Evolutionary conservation across 176 grass and related monocot genomes (phyloP).

Genomic region (Carex littledalei): DNA sequence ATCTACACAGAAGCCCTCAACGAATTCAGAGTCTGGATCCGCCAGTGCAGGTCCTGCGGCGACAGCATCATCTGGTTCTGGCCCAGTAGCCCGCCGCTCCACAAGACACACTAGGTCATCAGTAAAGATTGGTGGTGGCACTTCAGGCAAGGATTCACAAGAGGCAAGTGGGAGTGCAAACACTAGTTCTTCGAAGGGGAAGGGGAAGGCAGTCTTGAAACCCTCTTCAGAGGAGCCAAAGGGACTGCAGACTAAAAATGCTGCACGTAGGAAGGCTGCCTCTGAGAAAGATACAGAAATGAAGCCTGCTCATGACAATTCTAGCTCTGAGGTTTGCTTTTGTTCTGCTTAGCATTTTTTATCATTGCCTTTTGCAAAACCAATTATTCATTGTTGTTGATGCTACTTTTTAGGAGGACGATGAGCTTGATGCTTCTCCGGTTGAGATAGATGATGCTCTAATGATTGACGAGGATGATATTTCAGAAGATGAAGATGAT

Average conservation of each 20-base stretch:
- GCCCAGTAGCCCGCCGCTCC: conserved; percentile 34
- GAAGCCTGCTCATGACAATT: conserved; percentile 44
- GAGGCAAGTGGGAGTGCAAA: conserved; percentile 41
- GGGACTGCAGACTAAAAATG: conserved; percentile 65
- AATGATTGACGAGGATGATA: conserved; percentile 82
- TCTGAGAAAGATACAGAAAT: conserved; percentile 61
- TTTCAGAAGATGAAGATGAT: conserved; percentile 79
- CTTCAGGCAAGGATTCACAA: conserved; percentile 42
- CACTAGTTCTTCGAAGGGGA: conserved; percentile 49
- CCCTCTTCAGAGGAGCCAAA: conserved; percentile 37
- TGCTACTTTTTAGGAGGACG: conserved; percentile 41
- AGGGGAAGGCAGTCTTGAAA: conserved; percentile 81
- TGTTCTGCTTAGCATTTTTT: conserved; percentile 5
- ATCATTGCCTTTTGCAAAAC: not conserved
- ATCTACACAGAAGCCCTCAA: conserved; percentile 38
- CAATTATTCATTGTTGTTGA: conserved; percentile 7
- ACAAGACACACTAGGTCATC: conserved; percentile 55
- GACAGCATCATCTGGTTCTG: conserved; percentile 32
- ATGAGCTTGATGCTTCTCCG: conserved; percentile 60
- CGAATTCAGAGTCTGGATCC: conserved; percentile 54
- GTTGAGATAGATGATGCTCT: conserved; percentile 66
- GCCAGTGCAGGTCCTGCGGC: conserved; percentile 32
- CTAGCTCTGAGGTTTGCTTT: conserved; percentile 65
- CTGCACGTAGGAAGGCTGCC: conserved; percentile 40
- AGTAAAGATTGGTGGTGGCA: conserved; percentile 29